Conservation (phyloP, 441 rosid genomes). For the Aleurites moluccanus region DNA sequence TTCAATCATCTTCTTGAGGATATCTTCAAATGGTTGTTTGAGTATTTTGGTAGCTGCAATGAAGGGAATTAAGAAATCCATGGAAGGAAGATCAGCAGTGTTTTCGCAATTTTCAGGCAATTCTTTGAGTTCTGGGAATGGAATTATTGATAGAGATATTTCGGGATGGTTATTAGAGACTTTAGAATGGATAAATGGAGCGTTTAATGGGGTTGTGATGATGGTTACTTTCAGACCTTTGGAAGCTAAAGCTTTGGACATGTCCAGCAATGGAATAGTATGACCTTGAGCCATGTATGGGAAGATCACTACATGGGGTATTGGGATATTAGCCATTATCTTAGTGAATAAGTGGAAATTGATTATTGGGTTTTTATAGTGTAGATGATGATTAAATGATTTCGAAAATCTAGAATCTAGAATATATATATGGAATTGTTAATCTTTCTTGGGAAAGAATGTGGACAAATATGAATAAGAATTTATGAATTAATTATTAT, state of each 20-base stretch:
- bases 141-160: slow-evolving; percentile 26
- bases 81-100: slow-evolving; percentile 27
- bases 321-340: no score
- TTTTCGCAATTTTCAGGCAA: slow-evolving; percentile 31
- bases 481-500: no score
- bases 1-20: slow-evolving; percentile 23
- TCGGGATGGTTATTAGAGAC: background rate
- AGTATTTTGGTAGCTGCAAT: slow-evolving; percentile 22
- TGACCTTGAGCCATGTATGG: slow-evolving; percentile 45
- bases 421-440: no score
- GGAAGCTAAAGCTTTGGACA: slow-evolving; percentile 22
- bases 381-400: no score
- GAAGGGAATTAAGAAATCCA: slow-evolving; percentile 21
- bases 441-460: no score
- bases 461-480: no score
- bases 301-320: slow-evolving; percentile 30
- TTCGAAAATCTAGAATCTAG: no score
- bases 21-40: slow-evolving; percentile 28
- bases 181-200: slow-evolving; percentile 21
- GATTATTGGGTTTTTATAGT: background rate
- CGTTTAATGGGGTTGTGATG: slow-evolving; percentile 33
- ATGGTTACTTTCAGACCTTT: slow-evolving; percentile 22
- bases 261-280: slow-evolving; percentile 32
- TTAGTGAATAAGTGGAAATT: background rate
- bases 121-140: slow-evolving; percentile 23